Percentiles rank a stretch among this genome's conserved stretches.
These are phyloP conservation scores for Skeletonema menzelii DNA, from an alignment of 108 stramenopile genomes.

Conservation along the genomic window DNA sequence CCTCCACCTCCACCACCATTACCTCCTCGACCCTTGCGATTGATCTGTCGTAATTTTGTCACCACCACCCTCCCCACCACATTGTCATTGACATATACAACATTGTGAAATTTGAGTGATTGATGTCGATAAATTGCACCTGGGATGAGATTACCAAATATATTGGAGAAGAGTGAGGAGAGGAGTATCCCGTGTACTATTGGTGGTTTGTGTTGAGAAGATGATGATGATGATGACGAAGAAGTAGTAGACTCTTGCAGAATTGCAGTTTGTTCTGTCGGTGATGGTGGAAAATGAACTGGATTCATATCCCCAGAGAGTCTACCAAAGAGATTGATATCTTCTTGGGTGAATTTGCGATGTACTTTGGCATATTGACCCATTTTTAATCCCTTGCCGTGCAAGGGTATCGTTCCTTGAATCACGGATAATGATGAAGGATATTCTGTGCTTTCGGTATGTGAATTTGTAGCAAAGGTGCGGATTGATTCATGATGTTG, in stretches of 20 bases:
- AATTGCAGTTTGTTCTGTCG: conserved; percentile 9
- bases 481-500: not conserved
- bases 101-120: conserved; percentile 56
- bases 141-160: conserved; percentile 80
- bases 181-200: conserved; percentile 81
- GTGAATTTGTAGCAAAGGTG: not conserved
- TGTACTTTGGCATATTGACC: conserved; percentile 68
- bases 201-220: conserved; percentile 13
- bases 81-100: conserved; percentile 55
- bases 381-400: conserved; percentile 59
- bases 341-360: conserved; percentile 52
- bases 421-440: not conserved
- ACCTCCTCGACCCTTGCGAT: not conserved
- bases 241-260: too few species aligned
- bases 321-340: conserved; percentile 53
- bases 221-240: too few species aligned
- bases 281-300: conserved; percentile 48
- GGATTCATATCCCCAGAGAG: conserved; percentile 75
- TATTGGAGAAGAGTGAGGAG: conserved; percentile 77
- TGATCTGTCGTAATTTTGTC: conserved; percentile 40
- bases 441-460: not conserved
- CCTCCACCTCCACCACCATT: too few species aligned
- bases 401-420: conserved; percentile 63
- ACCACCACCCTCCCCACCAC: conserved; percentile 58
- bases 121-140: conserved; percentile 76